Evolutionary conservation across 148 eudicot genomes (phyloP).

Genomic region (Chenopodium formosanum): DNA sequence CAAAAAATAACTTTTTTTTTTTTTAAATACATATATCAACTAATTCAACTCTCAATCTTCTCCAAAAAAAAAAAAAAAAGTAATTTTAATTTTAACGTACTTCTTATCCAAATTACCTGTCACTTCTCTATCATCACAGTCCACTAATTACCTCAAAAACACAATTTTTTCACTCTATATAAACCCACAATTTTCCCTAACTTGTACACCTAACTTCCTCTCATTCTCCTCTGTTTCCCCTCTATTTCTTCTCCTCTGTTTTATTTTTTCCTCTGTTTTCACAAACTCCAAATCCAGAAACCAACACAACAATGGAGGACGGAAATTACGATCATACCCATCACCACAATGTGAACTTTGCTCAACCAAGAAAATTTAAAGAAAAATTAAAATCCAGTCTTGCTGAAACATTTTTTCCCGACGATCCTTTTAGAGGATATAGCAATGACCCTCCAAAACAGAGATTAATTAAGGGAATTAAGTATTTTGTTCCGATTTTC

Average conservation of each 20-base stretch:
- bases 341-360: conserved; percentile 42
- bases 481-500: conserved; percentile 68
- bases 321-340: neutral
- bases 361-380: conserved; percentile 39
- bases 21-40: neutral
- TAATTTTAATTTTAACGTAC: neutral
- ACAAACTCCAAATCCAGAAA: neutral
- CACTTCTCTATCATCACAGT: neutral
- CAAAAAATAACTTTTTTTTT: too few species aligned
- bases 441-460: conserved; percentile 35
- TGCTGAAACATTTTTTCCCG: conserved; percentile 70
- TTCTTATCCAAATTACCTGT: neutral
- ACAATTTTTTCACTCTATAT: conserved; percentile 1
- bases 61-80: neutral
- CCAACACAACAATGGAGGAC: conserved; percentile 2
- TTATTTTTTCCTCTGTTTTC: neutral
- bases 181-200: neutral
- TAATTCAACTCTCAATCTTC: neutral
- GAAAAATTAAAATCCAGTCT: conserved; percentile 39
- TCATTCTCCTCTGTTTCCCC: neutral
- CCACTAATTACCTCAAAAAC: neutral
- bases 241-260: neutral
- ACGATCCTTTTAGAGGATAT: conserved; percentile 60
- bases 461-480: conserved; percentile 24
- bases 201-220: conserved; percentile 10